These are phyloP conservation scores for Hebeloma cylindrosporum DNA, from an alignment of 768 basidiomycete genomes.

Conservation along the genomic window DNA sequence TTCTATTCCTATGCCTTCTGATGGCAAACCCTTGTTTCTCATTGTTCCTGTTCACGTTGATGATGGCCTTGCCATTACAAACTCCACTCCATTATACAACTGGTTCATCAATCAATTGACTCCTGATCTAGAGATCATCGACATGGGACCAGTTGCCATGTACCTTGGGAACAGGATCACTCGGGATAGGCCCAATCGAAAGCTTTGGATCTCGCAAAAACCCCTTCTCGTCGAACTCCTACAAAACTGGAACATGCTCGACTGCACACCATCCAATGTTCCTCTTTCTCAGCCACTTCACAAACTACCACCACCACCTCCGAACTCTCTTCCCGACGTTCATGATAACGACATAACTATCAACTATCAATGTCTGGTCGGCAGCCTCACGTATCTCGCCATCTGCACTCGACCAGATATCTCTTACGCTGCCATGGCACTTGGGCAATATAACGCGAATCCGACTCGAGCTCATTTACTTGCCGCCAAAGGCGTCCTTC, in stretches of 20 bases:
- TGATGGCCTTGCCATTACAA: constrained; percentile 22
- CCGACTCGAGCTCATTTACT: constrained; percentile 29
- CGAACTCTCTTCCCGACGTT: constrained; percentile 16
- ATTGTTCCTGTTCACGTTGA: constrained; percentile 29
- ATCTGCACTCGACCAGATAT: constrained; percentile 37
- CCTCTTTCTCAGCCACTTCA: constrained; percentile 4
- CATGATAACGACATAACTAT: constrained; percentile 13
- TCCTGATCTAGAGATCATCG: constrained; percentile 8
- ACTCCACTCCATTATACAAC: constrained; percentile 15
- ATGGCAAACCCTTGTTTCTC: constrained; percentile 15
- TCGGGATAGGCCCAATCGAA: constrained; percentile 6
- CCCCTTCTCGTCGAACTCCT: constrained; percentile 13
- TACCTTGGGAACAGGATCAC: constrained; percentile 11
- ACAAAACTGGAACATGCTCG: constrained; percentile 8
- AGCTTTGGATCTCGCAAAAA: constrained; percentile 10
- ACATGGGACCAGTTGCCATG: constrained; percentile 13
- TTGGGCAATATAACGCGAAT: constrained; percentile 31
- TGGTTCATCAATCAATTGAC: constrained; percentile 17
- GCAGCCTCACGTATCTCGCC: constrained; percentile 29
- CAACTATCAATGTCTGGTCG: constrained; percentile 23
- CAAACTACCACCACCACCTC: constrained; percentile 3
- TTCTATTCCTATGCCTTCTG: constrained; percentile 15
- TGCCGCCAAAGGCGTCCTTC: constrained; percentile 31
- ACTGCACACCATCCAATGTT: constrained; percentile 10
- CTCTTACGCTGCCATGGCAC: constrained; percentile 26